Base-by-base conservation (phyloP, 2,329 filamentous ascomycete genomes). In the Dactylonectria macrodidyma region DNA sequence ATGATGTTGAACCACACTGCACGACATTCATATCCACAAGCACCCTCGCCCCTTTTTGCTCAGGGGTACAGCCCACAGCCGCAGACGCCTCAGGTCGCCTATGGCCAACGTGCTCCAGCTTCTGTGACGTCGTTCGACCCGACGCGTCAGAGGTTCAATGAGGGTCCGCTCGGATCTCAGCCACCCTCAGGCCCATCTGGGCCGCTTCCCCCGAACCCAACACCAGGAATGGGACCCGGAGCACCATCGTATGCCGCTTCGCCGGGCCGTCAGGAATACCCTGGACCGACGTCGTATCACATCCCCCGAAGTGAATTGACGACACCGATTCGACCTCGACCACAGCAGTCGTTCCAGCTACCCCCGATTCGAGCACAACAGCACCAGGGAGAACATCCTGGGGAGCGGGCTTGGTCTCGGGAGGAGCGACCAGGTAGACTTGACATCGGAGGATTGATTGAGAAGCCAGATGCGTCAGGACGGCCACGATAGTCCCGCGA, bases 401-500 rank as follows among this genome's bases (percentile, higher is more conserved):
- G 66, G 41, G 65, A 73, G n/a, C 68, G 72, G 22, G 71, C 75
- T 30, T 84, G 82, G 78, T 76, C 77, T 62, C 82, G 85, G 50
- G 86, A 88, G 64, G 87, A 89, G 62, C 84, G 87, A 33, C 80
- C 83, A 19, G 79, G 83, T 44, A 85, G 89, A 16, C 86, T 91
- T 56, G 88, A 90, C 73, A 91, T 91, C 68, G 87, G 85, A 11
- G 89, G 89, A 2, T 83, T 89, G 75, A 88, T 92, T 74, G 90
- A 89, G 71, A 88, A 84, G 78, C 85, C 87, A 26, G 86, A 86
- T 72, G 83, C 70, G 44, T 77, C 71, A 55, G 78, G 70, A 68
- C 74, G 72, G 56, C 67, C 73, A 33, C 72, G 75, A 68, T 80
- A 75, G 65, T 59, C 60, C 44, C 60, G 44, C 33, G 62, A 54